Conservation (phyloP, 768 basidiomycete genomes). For the Sistotremastrum niveocremeum region DNA sequence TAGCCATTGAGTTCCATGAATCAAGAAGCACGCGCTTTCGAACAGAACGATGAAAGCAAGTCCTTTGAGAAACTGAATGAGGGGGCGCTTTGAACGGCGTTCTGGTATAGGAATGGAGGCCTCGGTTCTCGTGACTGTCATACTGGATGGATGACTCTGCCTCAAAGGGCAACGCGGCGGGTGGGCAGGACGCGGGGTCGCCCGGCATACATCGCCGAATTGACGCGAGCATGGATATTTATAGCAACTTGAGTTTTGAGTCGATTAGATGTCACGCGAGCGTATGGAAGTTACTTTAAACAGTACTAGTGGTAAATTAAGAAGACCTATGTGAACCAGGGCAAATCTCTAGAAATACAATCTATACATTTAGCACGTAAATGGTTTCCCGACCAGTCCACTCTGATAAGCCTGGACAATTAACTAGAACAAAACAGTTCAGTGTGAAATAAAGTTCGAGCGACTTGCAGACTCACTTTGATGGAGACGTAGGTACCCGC, state of each 20-base stretch:
- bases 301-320: too few relatives aligned
- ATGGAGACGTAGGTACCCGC: conserved; percentile 40
- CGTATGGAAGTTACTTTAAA: too few relatives aligned
- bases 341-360: too few relatives aligned
- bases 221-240: too few relatives aligned
- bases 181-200: too few relatives aligned
- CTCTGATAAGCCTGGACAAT: conserved; percentile 31
- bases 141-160: too few relatives aligned
- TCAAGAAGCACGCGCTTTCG: conserved; percentile 48
- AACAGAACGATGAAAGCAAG: conserved; percentile 45
- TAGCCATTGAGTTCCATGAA: conserved; percentile 61
- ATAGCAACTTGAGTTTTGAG: too few relatives aligned
- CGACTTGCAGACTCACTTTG: conserved; percentile 22
- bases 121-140: conserved; percentile 4
- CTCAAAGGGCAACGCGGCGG: too few relatives aligned
- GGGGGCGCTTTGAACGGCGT: conserved; percentile 15
- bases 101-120: neutral
- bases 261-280: too few relatives aligned
- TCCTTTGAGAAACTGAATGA: conserved; percentile 29
- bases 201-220: too few relatives aligned
- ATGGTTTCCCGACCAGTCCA: conserved; percentile 32
- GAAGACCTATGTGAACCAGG: too few relatives aligned
- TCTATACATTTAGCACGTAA: conserved; percentile 22
- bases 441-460: conserved; percentile 1
- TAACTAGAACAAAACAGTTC: conserved; percentile 17